A percentile compares a stretch with the other conserved stretches of the same genome.
Evolutionary conservation across 805 yeast species (phyloP).

Genomic region (Yamadazyma sp.): DNA sequence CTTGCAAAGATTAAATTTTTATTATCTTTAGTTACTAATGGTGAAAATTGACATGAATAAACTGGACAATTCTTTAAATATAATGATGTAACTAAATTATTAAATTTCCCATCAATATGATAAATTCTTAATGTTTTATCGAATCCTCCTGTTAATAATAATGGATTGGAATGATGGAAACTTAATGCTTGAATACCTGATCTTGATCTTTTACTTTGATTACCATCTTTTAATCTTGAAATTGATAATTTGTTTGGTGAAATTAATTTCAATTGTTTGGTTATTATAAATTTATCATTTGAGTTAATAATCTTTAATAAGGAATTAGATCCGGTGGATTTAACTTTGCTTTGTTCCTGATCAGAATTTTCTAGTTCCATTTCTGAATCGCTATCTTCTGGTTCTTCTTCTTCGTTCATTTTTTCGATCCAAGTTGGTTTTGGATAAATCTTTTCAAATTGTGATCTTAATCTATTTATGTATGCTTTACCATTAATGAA

Average conservation of each 20-base stretch:
- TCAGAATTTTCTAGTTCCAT: slow-evolving; percentile 19
- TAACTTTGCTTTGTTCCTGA: slow-evolving; percentile 19
- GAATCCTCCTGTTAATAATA: slow-evolving; percentile 86
- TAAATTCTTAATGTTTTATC: slow-evolving; percentile 84
- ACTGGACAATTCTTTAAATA: slow-evolving; percentile 79
- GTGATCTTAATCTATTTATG: slow-evolving; percentile 62
- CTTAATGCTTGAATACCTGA: slow-evolving; percentile 82
- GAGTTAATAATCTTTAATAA: slow-evolving; percentile 29
- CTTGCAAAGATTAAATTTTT: slow-evolving; percentile 65
- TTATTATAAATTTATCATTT: slow-evolving; percentile 37
- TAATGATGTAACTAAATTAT: slow-evolving; percentile 77
- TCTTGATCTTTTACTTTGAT: slow-evolving; percentile 60
- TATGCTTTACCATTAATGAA: slow-evolving; percentile 59
- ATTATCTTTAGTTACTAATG: slow-evolving; percentile 20
- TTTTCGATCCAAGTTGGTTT: slow-evolving; percentile 75
- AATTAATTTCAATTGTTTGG: slow-evolving; percentile 51
- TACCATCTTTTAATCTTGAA: slow-evolving; percentile 84
- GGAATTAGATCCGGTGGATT: slow-evolving; percentile 24
- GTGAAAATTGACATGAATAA: slow-evolving; percentile 66
- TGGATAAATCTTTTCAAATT: slow-evolving; percentile 72
- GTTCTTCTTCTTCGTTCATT: slow-evolving; percentile 31
- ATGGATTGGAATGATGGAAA: slow-evolving; percentile 83
- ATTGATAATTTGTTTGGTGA: slow-evolving; percentile 73
- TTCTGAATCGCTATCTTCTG: slow-evolving; percentile 16
- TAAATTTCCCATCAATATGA: slow-evolving; percentile 85